Evolutionary conservation across 2,329 filamentous ascomycete species (phyloP).

Genomic region (Penicillium expansum): DNA sequence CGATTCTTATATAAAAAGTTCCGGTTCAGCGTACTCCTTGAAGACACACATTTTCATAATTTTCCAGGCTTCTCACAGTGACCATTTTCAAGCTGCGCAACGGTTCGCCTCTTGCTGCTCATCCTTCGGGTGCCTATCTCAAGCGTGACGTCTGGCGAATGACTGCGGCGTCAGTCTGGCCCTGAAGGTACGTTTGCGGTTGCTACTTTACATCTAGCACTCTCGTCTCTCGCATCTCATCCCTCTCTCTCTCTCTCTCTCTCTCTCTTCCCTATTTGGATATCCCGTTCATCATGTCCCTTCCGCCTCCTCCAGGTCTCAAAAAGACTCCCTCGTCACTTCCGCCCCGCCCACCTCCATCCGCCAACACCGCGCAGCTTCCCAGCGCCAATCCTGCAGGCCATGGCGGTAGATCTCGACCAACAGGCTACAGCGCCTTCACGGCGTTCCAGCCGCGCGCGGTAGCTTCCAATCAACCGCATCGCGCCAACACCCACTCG

Average conservation of each 20-base stretch:
- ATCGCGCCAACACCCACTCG: constrained; percentile 38
- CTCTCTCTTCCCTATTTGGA: constrained; percentile 25
- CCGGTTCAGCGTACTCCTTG: background rate
- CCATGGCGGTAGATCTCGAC: constrained; percentile 36
- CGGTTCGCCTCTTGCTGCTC: background rate
- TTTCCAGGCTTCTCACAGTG: background rate
- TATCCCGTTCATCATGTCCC: constrained; percentile 67
- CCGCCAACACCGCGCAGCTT: constrained; percentile 36
- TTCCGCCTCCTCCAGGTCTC: constrained; percentile 79
- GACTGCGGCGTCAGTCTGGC: constrained; percentile 35
- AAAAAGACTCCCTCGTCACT: constrained; percentile 59
- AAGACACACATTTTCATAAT: background rate
- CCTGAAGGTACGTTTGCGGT: constrained; percentile 45
- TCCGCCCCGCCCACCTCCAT: constrained; percentile 71
- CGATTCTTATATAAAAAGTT: background rate
- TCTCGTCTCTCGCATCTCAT: constrained; percentile 22
- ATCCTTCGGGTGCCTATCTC: constrained; percentile 19
- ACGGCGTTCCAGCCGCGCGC: constrained; percentile 60
- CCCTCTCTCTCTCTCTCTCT: background rate
- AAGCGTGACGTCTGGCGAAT: constrained; percentile 37
- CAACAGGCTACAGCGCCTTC: constrained; percentile 45
- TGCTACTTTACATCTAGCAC: constrained; percentile 33
- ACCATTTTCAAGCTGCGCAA: background rate
- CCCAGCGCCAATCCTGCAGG: constrained; percentile 36
- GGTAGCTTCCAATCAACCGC: constrained; percentile 48